Evolutionary conservation across 495 filamentous ascomycete species (phyloP).

Genomic region (Entonaema liquescens): DNA sequence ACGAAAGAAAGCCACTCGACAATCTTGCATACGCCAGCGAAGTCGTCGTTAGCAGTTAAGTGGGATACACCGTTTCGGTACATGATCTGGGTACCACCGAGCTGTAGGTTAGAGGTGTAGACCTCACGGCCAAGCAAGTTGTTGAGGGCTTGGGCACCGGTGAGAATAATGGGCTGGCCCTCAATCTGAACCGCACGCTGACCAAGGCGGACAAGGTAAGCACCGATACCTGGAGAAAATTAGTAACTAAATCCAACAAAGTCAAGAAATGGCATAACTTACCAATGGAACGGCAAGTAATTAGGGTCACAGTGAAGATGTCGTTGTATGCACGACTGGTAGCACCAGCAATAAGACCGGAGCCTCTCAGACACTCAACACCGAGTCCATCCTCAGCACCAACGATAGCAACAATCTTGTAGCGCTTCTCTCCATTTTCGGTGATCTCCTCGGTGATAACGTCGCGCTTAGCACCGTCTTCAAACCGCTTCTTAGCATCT

Average conservation of each 20-base stretch:
- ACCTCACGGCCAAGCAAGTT: slow-evolving; percentile 97
- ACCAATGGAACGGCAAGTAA: slow-evolving; percentile 96
- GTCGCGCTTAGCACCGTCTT: slow-evolving; percentile 78
- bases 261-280: slow-evolving; percentile 42
- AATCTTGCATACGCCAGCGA: slow-evolving; percentile 97
- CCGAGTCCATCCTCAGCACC: slow-evolving; percentile 95
- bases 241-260: slow-evolving; percentile 26
- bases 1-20: slow-evolving; percentile 97
- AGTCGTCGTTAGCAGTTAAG: slow-evolving; percentile 97
- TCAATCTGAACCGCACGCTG: slow-evolving; percentile 99
- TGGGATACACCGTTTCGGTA: slow-evolving; percentile 99
- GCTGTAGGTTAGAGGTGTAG: slow-evolving; percentile 98
- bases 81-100: slow-evolving; percentile 99
- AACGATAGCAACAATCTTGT: slow-evolving; percentile 94
- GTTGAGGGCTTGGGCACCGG: slow-evolving; percentile 96
- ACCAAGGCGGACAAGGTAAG: slow-evolving; percentile 95
- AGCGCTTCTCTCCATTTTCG: slow-evolving; percentile 87
- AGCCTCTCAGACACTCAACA: slow-evolving; percentile 96
- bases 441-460: slow-evolving; percentile 89
- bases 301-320: slow-evolving; percentile 98
- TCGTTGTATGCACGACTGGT: slow-evolving; percentile 97
- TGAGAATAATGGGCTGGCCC: slow-evolving; percentile 98
- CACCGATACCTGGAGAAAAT: slow-evolving; percentile 78
- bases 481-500: slow-evolving; percentile 86
- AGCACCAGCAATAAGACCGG: slow-evolving; percentile 96